These are phyloP conservation scores for Boletus subcaerulescens DNA, from an alignment of 768 basidiomycete species.

Conservation along the genomic window DNA sequence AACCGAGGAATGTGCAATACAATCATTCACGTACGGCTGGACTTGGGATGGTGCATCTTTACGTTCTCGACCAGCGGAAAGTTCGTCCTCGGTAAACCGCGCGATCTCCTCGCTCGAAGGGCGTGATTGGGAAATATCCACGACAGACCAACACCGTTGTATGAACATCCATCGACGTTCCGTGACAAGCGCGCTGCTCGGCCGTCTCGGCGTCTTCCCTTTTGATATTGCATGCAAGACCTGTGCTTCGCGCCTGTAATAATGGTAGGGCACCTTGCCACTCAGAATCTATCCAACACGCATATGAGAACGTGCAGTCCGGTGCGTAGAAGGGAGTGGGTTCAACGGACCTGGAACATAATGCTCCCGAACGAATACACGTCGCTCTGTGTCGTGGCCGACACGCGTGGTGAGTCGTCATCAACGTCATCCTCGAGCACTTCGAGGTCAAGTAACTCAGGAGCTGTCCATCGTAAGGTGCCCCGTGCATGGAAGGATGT, in stretches of 20 bases:
- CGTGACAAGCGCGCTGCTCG: neutral
- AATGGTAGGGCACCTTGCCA: constrained; percentile 15
- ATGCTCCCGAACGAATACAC: no score
- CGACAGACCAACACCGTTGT: constrained; percentile 13
- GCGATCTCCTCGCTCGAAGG: constrained; percentile 31
- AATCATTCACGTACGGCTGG: constrained; percentile 21
- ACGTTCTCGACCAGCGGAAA: constrained; percentile 7
- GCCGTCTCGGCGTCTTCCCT: constrained; percentile 1
- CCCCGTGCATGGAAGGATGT: constrained; percentile 15
- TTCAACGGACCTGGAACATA: constrained; percentile 3
- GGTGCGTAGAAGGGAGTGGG: no score
- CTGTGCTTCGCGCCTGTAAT: constrained; percentile 5
- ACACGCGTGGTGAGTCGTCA: no score
- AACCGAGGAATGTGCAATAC: neutral
- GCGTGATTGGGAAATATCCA: constrained; percentile 4
- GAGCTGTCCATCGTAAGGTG: neutral
- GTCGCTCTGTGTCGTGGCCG: no score
- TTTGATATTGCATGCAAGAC: constrained; percentile 8
- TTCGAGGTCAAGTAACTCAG: no score
- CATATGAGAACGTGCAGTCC: no score
- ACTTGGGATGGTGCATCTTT: constrained; percentile 12
- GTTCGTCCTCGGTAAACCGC: neutral
- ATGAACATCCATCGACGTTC: constrained; percentile 14
- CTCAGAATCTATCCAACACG: constrained; percentile 2
- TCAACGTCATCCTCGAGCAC: no score